Conservation (phyloP, 2,329 filamentous ascomycete genomes). For the Diaporthe amygdali region DNA sequence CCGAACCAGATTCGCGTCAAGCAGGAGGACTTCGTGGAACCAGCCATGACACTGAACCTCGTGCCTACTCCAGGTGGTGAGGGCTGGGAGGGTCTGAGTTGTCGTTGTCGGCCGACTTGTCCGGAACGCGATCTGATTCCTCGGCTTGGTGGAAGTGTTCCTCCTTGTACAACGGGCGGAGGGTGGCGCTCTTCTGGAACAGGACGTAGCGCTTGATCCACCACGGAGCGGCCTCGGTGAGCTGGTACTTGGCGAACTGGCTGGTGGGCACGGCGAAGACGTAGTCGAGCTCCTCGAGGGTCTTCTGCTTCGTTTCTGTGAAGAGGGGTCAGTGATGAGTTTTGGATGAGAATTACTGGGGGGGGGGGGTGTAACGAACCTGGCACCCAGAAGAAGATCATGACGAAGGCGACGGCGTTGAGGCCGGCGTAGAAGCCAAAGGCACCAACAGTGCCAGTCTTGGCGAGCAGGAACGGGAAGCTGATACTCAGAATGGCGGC, state of each 20-base stretch:
- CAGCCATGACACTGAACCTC: background rate
- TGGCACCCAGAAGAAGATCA: constrained; percentile 63
- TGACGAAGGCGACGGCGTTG: constrained; percentile 58
- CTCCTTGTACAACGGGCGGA: constrained; percentile 48
- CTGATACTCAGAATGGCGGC: constrained; percentile 65
- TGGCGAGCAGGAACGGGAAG: constrained; percentile 61
- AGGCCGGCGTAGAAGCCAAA: constrained; percentile 63
- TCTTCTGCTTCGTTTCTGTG: constrained; percentile 57
- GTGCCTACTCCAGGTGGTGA: constrained; percentile 4
- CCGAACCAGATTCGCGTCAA: background rate
- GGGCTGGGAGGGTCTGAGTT: background rate
- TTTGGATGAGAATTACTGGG: background rate
- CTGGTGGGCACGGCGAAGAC: constrained; percentile 65
- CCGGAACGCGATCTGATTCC: background rate
- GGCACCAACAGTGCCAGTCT: constrained; percentile 44
- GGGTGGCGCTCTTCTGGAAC: constrained; percentile 46
- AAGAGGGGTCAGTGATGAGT: background rate
- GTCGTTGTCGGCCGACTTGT: constrained; percentile 8
- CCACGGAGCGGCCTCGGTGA: constrained; percentile 61
- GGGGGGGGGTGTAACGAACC: background rate
- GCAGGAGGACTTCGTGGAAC: background rate
- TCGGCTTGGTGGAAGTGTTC: background rate
- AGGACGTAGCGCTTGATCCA: constrained; percentile 64
- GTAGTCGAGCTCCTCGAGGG: constrained; percentile 61
- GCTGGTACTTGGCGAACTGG: constrained; percentile 62